Conservation (phyloP, 371 early-diverging fungal genomes). For the Blakeslea trispora region DNA sequence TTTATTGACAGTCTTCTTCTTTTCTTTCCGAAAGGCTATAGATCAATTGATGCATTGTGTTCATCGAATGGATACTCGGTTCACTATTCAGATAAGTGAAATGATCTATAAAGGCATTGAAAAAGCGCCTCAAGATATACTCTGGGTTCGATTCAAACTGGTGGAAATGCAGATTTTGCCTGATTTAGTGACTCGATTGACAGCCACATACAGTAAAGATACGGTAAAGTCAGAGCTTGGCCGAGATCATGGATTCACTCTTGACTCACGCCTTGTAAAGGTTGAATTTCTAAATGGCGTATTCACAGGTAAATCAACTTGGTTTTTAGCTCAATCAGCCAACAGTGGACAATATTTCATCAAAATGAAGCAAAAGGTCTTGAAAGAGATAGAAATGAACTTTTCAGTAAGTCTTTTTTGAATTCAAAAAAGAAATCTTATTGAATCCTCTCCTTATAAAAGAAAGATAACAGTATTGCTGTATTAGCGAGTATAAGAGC, state of each 20-base stretch:
- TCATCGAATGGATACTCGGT: constrained; percentile 24
- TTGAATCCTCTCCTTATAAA: too few species aligned
- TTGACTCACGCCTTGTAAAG: constrained; percentile 5
- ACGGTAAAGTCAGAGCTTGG: constrained; percentile 20
- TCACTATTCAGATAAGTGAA: constrained; percentile 36
- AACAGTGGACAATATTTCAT: constrained; percentile 34
- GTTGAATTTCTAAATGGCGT: constrained; percentile 42
- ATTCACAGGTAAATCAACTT: constrained; percentile 33
- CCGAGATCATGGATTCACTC: background rate
- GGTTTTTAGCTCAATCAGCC: constrained; percentile 43
- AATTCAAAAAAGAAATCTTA: too few species aligned
- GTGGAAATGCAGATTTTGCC: constrained; percentile 41
- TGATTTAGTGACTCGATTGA: constrained; percentile 37
- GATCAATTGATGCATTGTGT: constrained; percentile 27
- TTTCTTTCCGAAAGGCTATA: too few species aligned
- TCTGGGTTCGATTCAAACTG: constrained; percentile 30
- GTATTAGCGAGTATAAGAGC: constrained; percentile 37
- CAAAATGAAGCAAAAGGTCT: constrained; percentile 36
- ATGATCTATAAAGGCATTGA: constrained; percentile 38
- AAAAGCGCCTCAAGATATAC: constrained; percentile 32
- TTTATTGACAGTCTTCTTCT: too few species aligned
- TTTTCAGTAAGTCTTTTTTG: constrained; percentile 16
- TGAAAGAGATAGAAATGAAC: constrained; percentile 22
- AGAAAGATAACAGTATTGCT: constrained; percentile 2
- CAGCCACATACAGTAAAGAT: constrained; percentile 38